Base-by-base conservation (phyloP, 768 basidiomycete genomes). In the Amylocystis lapponica region DNA sequence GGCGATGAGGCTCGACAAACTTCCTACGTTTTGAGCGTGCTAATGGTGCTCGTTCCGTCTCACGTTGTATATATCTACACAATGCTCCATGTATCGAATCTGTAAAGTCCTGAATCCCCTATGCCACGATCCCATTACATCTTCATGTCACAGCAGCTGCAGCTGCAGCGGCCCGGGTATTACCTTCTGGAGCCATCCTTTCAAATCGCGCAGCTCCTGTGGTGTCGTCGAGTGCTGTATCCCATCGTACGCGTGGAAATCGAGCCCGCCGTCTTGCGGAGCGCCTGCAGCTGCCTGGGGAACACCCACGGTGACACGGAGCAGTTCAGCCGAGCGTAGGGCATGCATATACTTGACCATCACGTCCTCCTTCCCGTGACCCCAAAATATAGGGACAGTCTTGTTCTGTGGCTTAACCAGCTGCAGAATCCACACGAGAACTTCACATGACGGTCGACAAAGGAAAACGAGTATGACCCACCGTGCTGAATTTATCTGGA, bases 311-410 rank as follows among this genome's bases (percentile, higher is more conserved):
- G 72, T 52, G 14, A 68, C 58, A 23, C 69, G 73, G 33, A 94
- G 64, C 46, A 75, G 73, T 6, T 79, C 72, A 27, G 72, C 64
- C 8, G 86, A 84, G 35, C 62, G 61, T 41, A 70, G 59, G 17
- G 78, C 77, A 39, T 79, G 69, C 21, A n/a, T n/a, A n/a, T 69
- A 70, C 45, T 71, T 72, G 41, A 95, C 83, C 16, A 94, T 69
- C 6, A 76, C 80, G 64, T 97, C 93, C 12, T 60, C 69, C 5
- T 69, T 74, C 19, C 92, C 92, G 49, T 91, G 87, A 13, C 86
- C 93, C 80, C 87, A 87, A 64, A 95, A 94, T 23, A 94, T 72
- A 1, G 91, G 86, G 16, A 79, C 71, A 39, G 46, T 71, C 36
- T 71, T 63, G 16, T 10, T 36, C 8, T 17, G 4, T 22, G 35